Base-by-base conservation (phyloP, 768 basidiomycete species). In the Tremella yokohamensis region DNA sequence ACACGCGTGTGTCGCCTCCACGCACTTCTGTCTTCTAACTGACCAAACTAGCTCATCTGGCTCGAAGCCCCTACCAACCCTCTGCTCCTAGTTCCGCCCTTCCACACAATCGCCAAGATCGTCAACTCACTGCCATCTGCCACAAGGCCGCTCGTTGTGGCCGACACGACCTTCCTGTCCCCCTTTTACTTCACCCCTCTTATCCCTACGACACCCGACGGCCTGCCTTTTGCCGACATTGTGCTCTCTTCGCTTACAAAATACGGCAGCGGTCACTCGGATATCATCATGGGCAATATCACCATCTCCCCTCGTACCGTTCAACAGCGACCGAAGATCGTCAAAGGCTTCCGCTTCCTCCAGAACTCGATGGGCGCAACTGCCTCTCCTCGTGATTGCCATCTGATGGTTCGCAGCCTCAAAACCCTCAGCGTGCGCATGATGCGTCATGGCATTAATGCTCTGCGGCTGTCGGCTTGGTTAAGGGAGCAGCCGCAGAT, bases 41-140 rank as follows among this genome's bases (percentile, higher is more conserved):
- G 39, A 40, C 39, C 39, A 11, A 40, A 16, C n/a, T 60, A 94
- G 89, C 80, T 96, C 9, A 83, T 99, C 55, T 97, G 92, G 91
- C 84, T 96, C 64, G 94, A 99, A 77, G 82, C 89, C 0, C 94
- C 92, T 0, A 98, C 94, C 2, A 98, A 97, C 79, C 94, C 94
- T 0, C 90, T 90, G 1, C 84, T 98, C 9, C 85, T 88, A 16
- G 79, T 97, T 38, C 85, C 93, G 39, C 87, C 90, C 69, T 85
- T 98, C 72, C 76, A 81, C 0, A 83, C 84, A 54, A 83, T 98
- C 63, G 81, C 84, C 22, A 71, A 81, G 11, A 78, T 94, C 50
- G 85, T 85, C 1, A 83, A 80, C 54, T 79, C 83, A 0, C 85
- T 87, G 52, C 71, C 75, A 0, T 62, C 50, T 11, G 49, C 53